Conservation (phyloP, 1,139 yeast species). For the Pichia sp. region DNA sequence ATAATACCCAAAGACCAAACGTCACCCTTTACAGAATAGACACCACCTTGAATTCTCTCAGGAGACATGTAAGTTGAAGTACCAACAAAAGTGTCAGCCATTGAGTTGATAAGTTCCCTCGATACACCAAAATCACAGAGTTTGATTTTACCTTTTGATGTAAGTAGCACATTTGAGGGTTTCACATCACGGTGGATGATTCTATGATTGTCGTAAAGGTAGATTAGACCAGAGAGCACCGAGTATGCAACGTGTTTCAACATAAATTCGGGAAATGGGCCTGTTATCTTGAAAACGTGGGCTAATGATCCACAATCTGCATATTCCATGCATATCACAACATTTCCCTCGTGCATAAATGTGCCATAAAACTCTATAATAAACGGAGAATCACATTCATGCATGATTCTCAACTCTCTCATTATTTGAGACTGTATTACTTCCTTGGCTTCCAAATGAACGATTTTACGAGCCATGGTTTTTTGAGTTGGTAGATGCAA, state of each 20-base stretch:
- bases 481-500: slow-evolving; percentile 83
- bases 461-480: slow-evolving; percentile 85
- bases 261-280: slow-evolving; percentile 59
- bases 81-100: slow-evolving; percentile 96
- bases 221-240: slow-evolving; percentile 74
- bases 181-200: slow-evolving; percentile 92
- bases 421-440: slow-evolving; percentile 79
- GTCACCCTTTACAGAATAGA: slow-evolving; percentile 87
- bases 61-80: slow-evolving; percentile 98
- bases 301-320: slow-evolving; percentile 94
- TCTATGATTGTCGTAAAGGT: slow-evolving; percentile 71
- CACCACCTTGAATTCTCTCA: slow-evolving; percentile 91
- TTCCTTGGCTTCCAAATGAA: slow-evolving; percentile 79
- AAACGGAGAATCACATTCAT: slow-evolving; percentile 77
- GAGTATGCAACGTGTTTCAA: slow-evolving; percentile 70
- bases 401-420: slow-evolving; percentile 83
- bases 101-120: slow-evolving; percentile 81
- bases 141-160: slow-evolving; percentile 73
- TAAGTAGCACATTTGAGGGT: slow-evolving; percentile 80
- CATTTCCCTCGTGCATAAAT: slow-evolving; percentile 58
- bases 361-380: slow-evolving; percentile 92
- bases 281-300: slow-evolving; percentile 51
- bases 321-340: slow-evolving; percentile 90
- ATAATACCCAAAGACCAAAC: slow-evolving; percentile 95
- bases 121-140: slow-evolving; percentile 93